Base-by-base conservation (phyloP, 202 grass and related monocot species). In the Carex arenaria region DNA sequence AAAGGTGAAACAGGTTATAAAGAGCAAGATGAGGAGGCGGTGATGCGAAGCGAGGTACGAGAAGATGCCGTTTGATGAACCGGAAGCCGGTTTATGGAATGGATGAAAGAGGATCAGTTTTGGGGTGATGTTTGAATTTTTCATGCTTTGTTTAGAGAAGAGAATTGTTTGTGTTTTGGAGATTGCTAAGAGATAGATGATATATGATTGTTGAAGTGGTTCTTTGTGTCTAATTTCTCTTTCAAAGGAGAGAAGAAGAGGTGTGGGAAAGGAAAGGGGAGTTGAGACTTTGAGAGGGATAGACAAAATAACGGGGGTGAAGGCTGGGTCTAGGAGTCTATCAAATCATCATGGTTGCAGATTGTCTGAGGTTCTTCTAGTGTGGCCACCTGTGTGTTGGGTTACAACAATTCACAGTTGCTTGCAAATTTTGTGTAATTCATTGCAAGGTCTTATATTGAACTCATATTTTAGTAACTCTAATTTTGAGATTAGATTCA, bases 1-100 rank as follows among this genome's bases (percentile, higher is more conserved):
- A 54, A 90, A 87, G 71, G 89, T 86, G 85, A 92, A 95, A 85
- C 89, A 91, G 70, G 61, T 87, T 60, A 86, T 82, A 83, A 89
- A 87, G 80, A 91, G 82, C 38, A 87, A 17, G 20, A 88, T 54
- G 15, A 93, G 80, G 14, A 61, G 49, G 51, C 88, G 89, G 59
- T 87, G 89, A 80, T 89, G 51, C 1, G 87, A 82, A 51, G 30
- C 11, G 70, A 88, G 79, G 80, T 89, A 51, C 5, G 87, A 82
- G 84, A 34, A 15, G 85, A 88, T 75, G 87, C 30, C 75, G 82
- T 65, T 4, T 63, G 40, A 26, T 49, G 80, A 84, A 78, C 59
- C 85, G 17, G 47, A 49, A n/a, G 63, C 5, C 79, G 91, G 91
- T 79, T 87, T 91, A 83, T 89, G 85, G 15, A 89, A 74, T 53